Conservation (phyloP, 2,329 filamentous ascomycete species). For the Coniochaeta sp. region DNA sequence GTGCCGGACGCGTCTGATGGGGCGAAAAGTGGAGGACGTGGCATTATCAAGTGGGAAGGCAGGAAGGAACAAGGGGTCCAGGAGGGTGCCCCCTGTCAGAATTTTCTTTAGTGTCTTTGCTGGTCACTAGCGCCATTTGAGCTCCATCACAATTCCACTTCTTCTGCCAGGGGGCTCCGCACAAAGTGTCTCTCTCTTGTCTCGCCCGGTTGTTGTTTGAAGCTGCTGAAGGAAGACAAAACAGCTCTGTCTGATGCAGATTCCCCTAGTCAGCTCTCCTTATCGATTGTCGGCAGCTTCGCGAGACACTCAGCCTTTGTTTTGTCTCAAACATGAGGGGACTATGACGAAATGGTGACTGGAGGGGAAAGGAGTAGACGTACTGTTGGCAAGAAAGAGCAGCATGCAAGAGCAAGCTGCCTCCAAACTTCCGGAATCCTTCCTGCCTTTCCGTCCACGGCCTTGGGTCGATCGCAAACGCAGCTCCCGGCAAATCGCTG, state of each 20-base stretch:
- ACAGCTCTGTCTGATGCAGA: background rate
- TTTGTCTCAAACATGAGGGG: background rate
- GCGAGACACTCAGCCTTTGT: slow-evolving; percentile 1
- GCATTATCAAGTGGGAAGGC: background rate
- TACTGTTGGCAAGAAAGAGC: background rate
- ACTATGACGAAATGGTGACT: background rate
- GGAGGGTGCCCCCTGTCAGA: background rate
- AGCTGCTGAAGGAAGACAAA: background rate
- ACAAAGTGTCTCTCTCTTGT: background rate
- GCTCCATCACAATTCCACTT: background rate
- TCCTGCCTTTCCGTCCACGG: background rate
- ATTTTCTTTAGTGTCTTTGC: background rate
- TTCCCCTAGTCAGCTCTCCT: background rate
- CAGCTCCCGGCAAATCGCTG: background rate
- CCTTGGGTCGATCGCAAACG: slow-evolving; percentile 1
- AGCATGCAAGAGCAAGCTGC: background rate
- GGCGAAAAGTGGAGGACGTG: background rate
- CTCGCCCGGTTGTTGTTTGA: background rate
- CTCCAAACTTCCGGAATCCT: background rate
- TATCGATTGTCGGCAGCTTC: background rate
- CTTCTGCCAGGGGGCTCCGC: background rate
- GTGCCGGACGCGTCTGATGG: background rate
- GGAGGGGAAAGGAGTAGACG: background rate
- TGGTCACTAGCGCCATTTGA: background rate
- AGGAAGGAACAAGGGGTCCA: background rate